Base-by-base conservation (phyloP, 140 eudicot genomes). In the Anethum foeniculum region DNA sequence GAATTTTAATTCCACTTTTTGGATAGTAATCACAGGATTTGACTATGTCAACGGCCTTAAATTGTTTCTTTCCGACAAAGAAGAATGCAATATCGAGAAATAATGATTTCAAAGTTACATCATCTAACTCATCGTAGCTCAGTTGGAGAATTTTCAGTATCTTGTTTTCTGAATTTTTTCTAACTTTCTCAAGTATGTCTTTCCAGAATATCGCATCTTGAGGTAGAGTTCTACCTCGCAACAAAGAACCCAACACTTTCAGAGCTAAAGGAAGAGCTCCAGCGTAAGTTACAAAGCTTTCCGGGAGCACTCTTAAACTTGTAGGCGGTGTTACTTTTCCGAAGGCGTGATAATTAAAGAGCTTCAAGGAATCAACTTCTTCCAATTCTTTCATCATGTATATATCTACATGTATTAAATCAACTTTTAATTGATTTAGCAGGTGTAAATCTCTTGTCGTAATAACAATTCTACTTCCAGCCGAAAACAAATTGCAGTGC, bases 341-440 rank as follows among this genome's bases (percentile, higher is more conserved):
- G 19, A 89, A 87, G 32, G 93, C 89, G 76, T 89, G 87, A 80
- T 82, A 79, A 62, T 80, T 87, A 58, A 89, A 87, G 12, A 89
- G 71, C 76, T 47, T 71, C 43, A 83, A 4, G 19, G 93, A 81
- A 41, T 89, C 82, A 1, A 38, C 14, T 1, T 48, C 13, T 30
- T 32, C 69, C 52, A 89, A 80, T 62, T 69, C 77, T 5, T 58
- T 34, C 41, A 32, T 79, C 79, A 82, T 81, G 39, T 81, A 85
- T 43, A 32, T 15, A 36, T 12, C 74, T 18, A 68, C 41, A 6
- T 67, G 2, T 65, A 6, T 76, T 58, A 77, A 13, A 52, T 77
- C 62, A 16, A 77, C 5, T 68, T 30, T 82, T 85, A 73, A 47
- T 60, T 60, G 81, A 25, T 27, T 41, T 7, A 78, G 76, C 25